Evolutionary conservation across 495 filamentous ascomycete genomes (phyloP).

Genomic region (Parathielavia hyrcaniae): DNA sequence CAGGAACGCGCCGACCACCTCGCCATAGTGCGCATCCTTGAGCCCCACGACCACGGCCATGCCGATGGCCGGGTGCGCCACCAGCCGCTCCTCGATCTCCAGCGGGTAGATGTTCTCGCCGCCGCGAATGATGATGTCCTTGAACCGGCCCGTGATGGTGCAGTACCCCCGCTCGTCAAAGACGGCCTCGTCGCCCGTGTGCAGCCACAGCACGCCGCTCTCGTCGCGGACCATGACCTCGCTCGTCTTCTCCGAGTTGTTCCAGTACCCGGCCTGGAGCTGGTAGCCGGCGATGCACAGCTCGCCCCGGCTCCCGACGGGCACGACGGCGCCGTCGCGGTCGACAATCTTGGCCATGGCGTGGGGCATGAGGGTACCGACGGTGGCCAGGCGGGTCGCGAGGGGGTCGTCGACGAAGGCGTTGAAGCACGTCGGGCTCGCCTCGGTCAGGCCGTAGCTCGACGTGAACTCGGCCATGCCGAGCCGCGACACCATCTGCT

Average conservation of each 20-base stretch:
- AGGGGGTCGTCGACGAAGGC: conserved; percentile 60
- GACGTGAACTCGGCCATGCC: conserved; percentile 64
- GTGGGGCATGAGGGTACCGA: conserved; percentile 62
- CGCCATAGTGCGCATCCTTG: conserved; percentile 56
- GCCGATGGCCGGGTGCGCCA: conserved; percentile 49
- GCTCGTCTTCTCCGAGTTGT: conserved; percentile 61
- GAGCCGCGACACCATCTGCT: conserved; percentile 51
- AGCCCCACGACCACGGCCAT: conserved; percentile 59
- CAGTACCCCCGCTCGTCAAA: conserved; percentile 60
- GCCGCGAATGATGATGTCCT: conserved; percentile 61
- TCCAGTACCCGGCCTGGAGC: conserved; percentile 64
- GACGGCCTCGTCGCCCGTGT: conserved; percentile 63
- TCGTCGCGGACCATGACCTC: conserved; percentile 56
- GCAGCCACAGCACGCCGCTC: conserved; percentile 56
- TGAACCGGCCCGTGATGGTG: conserved; percentile 57
- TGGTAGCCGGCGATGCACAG: conserved; percentile 65
- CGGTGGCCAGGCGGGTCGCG: conserved; percentile 52
- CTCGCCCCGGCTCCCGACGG: conserved; percentile 55
- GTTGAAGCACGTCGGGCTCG: conserved; percentile 65
- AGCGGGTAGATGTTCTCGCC: conserved; percentile 62
- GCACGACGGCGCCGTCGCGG: conserved; percentile 51
- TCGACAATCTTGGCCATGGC: conserved; percentile 63
- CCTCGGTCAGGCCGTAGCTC: conserved; percentile 68
- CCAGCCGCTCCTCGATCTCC: conserved; percentile 64
- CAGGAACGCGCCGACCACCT: conserved; percentile 61